Conservation (phyloP, 257 asterid species). For the Craterostigma plantagineum region DNA sequence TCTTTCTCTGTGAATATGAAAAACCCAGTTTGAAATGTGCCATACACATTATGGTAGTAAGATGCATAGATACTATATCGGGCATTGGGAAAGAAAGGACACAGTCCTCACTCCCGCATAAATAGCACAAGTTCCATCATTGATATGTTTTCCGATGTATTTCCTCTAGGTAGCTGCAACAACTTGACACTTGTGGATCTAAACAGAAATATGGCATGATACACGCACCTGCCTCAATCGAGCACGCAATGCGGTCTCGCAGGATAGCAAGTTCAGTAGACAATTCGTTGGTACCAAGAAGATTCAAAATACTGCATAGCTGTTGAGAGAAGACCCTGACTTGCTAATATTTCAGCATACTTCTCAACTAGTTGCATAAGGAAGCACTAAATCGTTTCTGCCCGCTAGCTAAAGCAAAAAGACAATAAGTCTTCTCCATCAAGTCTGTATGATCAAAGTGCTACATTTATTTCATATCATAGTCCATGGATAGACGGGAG, state of each 20-base stretch:
- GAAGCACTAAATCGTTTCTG: constrained; percentile 81
- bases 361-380: constrained; percentile 80
- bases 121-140: too few species aligned
- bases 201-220: background rate
- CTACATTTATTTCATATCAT: constrained; percentile 7
- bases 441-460: constrained; percentile 30
- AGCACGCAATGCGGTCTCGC: constrained; percentile 74
- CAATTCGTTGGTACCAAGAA: constrained; percentile 73
- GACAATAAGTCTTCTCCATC: constrained; percentile 91
- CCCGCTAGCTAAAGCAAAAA: constrained; percentile 84
- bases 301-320: constrained; percentile 91
- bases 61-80: too few species aligned
- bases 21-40: constrained; percentile 5
- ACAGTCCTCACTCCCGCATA: too few species aligned
- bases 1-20: constrained; percentile 36
- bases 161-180: too few species aligned
- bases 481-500: constrained; percentile 5
- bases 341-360: constrained; percentile 90
- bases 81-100: too few species aligned
- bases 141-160: too few species aligned
- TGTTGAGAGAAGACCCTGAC: constrained; percentile 86
- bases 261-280: constrained; percentile 68
- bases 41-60: too few species aligned
- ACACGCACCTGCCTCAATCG: constrained; percentile 55
- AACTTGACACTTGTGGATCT: too few species aligned